phyloP scores from a whole-genome alignment of 139 green algal genomes.

The Desmodesmus armatus region DNA sequence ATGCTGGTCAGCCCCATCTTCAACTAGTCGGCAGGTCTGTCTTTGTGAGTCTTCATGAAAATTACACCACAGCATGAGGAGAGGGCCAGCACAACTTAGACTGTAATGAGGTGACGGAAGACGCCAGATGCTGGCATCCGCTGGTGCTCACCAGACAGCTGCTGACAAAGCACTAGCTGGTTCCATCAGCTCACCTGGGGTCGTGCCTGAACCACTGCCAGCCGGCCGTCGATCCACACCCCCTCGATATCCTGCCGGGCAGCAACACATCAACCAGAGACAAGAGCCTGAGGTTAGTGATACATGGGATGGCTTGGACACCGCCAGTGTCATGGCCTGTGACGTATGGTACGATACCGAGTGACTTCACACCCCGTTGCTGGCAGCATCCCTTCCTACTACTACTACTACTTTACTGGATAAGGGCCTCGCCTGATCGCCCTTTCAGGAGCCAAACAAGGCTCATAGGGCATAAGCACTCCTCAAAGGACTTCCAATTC shows the following conservation, averaged over 20 bases:
- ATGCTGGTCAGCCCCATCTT: not conserved
- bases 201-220: constrained; percentile 84
- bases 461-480: no score
- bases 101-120: not conserved
- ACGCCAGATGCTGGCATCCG: not conserved
- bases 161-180: not conserved
- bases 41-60: not conserved
- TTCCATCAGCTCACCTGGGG: constrained; percentile 67
- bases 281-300: not conserved
- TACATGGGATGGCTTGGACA: not conserved
- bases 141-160: not conserved
- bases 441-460: no score
- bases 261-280: no score
- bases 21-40: not conserved
- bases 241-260: constrained; percentile 96
- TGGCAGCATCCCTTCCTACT: no score
- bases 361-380: no score
- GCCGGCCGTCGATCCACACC: constrained; percentile 56
- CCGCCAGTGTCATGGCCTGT: no score
- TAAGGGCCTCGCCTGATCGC: no score
- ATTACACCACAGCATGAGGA: not conserved
- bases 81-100: not conserved
- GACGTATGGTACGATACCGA: no score
- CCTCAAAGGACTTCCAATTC: no score
- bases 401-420: no score